Evolutionary conservation across 306 rosid genomes (phyloP), one percentile per base, ranked within the genome.

Genomic region (Ceratonia siliqua): DNA sequence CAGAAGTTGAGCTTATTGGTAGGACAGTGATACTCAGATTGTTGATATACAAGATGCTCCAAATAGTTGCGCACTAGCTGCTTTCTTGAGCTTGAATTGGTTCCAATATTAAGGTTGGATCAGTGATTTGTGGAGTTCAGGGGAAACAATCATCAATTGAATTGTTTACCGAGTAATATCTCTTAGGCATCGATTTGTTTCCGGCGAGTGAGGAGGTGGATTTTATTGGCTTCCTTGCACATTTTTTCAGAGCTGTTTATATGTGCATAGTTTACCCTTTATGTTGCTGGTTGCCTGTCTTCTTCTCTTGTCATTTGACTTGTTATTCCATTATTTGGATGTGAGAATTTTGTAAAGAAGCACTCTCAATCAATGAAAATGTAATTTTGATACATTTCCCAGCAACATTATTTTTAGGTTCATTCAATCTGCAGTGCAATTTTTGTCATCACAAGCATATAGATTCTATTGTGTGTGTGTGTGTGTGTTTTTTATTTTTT

Each of bases 311-410:
- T 48, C 54, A 79, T 75, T 57, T 32, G 38, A 77, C 38, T 30
- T 62, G 46, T 38, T 69, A 63, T 69, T 76, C 58, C 68, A 48
- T 73, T 61, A 21, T 35, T 73, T 65, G 53, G 64, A 42, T 41
- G 66, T 62, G 85, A 69, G 73, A 78, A 64, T 69, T 81, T 78
- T 84, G 85, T 79, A 65, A 79, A 70, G 50, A 43, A 36, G 73
- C 8, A 9, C 10, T 14, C 32, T 28, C 10, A 6, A 3, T 13
- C n/a, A 6, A 24, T 18, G 20, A 57, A 17, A 28, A 3, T 46
- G 8, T 9, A 5, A 36, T 9, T 6, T 2, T 7, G 10, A 6
- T 5, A 7, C n/a, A n/a, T n/a, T n/a, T n/a, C n/a, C n/a, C n/a
- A n/a, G n/a, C n/a, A n/a, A n/a, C n/a, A n/a, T n/a, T n/a, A 36